Evolutionary conservation across 2,329 filamentous ascomycete species (phyloP).

Genomic region (Alternaria rosae): DNA sequence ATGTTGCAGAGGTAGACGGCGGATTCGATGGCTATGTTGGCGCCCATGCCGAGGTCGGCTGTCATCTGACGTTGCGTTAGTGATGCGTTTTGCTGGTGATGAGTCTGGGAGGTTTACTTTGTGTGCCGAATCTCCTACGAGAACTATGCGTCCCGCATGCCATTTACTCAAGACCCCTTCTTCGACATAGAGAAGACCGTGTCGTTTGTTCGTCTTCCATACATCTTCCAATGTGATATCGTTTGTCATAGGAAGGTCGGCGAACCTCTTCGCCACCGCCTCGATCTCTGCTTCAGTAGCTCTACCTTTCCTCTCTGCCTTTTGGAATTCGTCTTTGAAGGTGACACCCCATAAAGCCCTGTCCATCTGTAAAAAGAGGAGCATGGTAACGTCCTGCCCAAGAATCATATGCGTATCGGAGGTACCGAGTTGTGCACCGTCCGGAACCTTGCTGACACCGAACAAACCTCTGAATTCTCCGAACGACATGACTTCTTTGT

Average conservation of each 20-base stretch:
- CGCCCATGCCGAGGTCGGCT: constrained; percentile 26
- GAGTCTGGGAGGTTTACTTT: constrained; percentile 38
- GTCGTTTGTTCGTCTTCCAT: constrained; percentile 31
- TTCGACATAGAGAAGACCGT: constrained; percentile 39
- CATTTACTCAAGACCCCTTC: constrained; percentile 53
- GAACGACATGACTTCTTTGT: constrained; percentile 20
- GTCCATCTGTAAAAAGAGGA: constrained; percentile 31
- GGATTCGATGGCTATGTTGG: constrained; percentile 30
- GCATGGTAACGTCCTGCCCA: constrained; percentile 36
- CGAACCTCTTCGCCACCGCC: constrained; percentile 32
- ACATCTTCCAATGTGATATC: constrained; percentile 46
- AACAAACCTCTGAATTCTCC: constrained; percentile 21
- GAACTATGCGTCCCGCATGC: constrained; percentile 50
- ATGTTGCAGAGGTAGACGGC: constrained; percentile 27
- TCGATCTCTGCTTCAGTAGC: constrained; percentile 38
- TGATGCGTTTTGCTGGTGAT: background rate
- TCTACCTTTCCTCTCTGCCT: constrained; percentile 12
- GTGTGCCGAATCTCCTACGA: constrained; percentile 54
- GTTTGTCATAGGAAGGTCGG: constrained; percentile 35
- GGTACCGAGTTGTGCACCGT: constrained; percentile 32
- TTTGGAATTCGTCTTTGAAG: constrained; percentile 16
- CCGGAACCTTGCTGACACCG: constrained; percentile 16
- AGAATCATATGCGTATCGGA: constrained; percentile 31
- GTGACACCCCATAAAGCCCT: constrained; percentile 18
- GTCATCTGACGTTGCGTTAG: constrained; percentile 22